phyloP scores from a whole-genome alignment of 108 stramenopile species.

The Cyclotella sp. region DNA sequence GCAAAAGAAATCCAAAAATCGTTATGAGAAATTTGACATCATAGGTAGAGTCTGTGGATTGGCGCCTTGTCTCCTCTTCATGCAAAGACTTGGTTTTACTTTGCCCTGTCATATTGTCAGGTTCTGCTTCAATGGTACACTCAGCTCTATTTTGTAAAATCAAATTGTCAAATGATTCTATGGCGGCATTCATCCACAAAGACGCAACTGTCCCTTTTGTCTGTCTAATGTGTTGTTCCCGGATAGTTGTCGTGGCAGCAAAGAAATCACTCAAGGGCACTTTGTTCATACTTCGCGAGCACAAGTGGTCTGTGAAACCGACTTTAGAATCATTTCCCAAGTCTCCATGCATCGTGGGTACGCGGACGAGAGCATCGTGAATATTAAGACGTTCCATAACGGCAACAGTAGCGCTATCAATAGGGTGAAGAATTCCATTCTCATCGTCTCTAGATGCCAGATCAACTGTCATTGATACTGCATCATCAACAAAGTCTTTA shows the following conservation, averaged over 20 bases:
- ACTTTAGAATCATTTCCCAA: constrained; percentile 40
- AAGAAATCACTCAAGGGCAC: constrained; percentile 70
- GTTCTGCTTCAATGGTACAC: background rate
- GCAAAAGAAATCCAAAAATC: background rate
- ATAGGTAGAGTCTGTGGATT: background rate
- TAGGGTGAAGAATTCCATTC: background rate
- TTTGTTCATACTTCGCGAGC: constrained; percentile 39
- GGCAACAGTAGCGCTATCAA: constrained; percentile 43
- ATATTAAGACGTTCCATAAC: constrained; percentile 49
- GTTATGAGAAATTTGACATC: background rate
- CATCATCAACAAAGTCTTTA: constrained; percentile 50
- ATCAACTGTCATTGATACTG: constrained; percentile 32
- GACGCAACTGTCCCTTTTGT: background rate
- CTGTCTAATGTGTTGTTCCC: background rate
- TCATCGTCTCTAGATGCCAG: background rate
- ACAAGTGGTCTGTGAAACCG: constrained; percentile 37
- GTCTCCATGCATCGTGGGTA: constrained; percentile 47
- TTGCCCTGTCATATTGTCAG: background rate
- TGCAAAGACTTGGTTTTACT: background rate
- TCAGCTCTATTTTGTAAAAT: background rate
- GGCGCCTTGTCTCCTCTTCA: background rate
- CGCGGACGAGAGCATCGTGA: constrained; percentile 40
- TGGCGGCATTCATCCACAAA: constrained; percentile 2
- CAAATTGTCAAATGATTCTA: background rate
- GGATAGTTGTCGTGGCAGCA: constrained; percentile 26